phyloP scores from a whole-genome alignment of 208 protist genomes.

The Wallacemonas sp. region DNA sequence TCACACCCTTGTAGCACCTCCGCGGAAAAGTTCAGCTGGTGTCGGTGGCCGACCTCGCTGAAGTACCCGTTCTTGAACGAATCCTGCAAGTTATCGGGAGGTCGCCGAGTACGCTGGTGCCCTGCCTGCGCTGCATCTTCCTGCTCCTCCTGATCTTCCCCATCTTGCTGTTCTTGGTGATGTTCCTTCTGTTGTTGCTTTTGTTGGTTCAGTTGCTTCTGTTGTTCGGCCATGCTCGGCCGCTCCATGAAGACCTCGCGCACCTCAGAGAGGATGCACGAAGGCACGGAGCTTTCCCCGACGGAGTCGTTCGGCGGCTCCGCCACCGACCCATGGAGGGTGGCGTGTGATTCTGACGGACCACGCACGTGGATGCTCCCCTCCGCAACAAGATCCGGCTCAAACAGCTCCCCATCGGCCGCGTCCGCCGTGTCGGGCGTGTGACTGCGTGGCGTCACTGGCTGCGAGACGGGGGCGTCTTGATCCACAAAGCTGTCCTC shows the following conservation, averaged over 20 bases:
- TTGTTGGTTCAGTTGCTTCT: no score
- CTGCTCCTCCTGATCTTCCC: no score
- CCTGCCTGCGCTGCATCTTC: no score
- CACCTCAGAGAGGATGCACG: not conserved
- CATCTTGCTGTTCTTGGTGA: no score
- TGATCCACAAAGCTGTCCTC: no score
- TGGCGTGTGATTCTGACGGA: no score
- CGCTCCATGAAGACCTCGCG: not conserved
- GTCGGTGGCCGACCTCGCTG: constrained; percentile 1
- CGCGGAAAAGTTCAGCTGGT: constrained; percentile 49
- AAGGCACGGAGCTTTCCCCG: not conserved
- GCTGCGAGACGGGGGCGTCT: not conserved
- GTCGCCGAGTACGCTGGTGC: no score
- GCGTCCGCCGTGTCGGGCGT: not conserved
- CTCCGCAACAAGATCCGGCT: not conserved
- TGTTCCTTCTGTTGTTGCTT: no score
- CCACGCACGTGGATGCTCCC: not conserved
- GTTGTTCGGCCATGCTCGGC: no score
- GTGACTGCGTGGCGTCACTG: not conserved
- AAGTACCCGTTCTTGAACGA: constrained; percentile 5
- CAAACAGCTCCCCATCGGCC: not conserved
- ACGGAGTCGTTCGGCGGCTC: not conserved
- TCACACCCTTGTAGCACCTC: constrained; percentile 46
- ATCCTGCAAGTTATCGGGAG: not conserved
- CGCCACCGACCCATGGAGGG: no score